Evolutionary conservation across 108 stramenopile genomes (phyloP), one percentile per base, ranked within the genome.

Genomic region (Craspedostauros australis): DNA sequence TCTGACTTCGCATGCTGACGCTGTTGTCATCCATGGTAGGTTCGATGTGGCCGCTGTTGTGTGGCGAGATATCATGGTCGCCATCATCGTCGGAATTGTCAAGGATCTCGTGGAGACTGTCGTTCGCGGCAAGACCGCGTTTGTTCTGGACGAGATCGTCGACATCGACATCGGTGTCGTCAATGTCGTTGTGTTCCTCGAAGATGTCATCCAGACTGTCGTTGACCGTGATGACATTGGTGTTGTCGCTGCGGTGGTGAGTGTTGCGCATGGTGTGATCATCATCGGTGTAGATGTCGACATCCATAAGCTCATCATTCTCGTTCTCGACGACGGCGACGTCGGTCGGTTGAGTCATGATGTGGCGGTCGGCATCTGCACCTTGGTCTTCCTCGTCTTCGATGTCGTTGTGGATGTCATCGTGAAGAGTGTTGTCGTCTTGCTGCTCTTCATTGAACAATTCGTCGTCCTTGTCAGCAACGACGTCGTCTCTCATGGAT

Each of bases 341-440:
- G 14, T 14, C 14, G 14, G 36, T n/a, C 36, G 36, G n/a, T 24
- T 49, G 27, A 9, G 19, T 16, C n/a, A 8, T 9, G n/a, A 1
- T 28, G 29, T 49, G 27, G 9, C 29, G 8, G 8, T 30, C 21
- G 7, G 25, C 23, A 0, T 49, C 48, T 0, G 7, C 24, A 30
- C 27, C 48, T 8, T 49, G 27, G 19, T 45, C 14, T 14, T 45
- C 44, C 26, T 49, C 47, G 7, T 29, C 20, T 27, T 49, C 47
- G 9, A 28, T 28, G 16, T 29, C 21, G 11, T 28, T 28, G 26
- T 49, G 26, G 20, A 28, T 28, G 8, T 38, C 21, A 23, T 49
- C 48, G 15, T 49, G 27, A 16, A 11, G 15, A 18, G 11, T 18
- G 19, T 0, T 18, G 7, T 49, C 21, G n/a, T 49, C 18, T 15